These are phyloP conservation scores for Suhomyces sp. DNA, from an alignment of 805 yeast species.

Conservation along the genomic window DNA sequence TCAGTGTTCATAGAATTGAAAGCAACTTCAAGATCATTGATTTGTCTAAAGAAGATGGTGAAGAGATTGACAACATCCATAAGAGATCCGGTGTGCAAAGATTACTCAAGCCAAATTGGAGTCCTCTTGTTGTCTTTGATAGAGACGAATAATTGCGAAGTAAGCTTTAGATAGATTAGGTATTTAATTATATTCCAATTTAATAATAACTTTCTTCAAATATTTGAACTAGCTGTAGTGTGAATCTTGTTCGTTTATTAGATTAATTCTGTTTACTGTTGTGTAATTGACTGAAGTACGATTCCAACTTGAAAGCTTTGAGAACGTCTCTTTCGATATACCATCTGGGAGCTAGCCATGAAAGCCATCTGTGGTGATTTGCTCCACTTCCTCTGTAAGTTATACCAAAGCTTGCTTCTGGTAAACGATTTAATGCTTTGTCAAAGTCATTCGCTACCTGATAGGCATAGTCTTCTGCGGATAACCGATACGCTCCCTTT, in stretches of 20 bases:
- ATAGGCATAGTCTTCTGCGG: conserved; percentile 56
- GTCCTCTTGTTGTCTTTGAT: conserved; percentile 29
- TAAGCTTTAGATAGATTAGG: no score
- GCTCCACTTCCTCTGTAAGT: conserved; percentile 58
- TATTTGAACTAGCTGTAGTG: no score
- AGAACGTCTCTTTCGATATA: no score
- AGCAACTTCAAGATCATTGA: conserved; percentile 35
- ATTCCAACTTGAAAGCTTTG: no score
- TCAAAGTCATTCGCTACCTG: conserved; percentile 53
- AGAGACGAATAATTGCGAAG: conserved; percentile 11
- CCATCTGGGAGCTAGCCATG: no score
- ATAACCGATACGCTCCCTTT: conserved; percentile 61
- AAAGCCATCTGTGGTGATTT: no score
- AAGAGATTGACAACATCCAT: conserved; percentile 10
- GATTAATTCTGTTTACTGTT: no score
- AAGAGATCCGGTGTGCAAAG: conserved; percentile 14
- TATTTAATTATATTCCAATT: no score
- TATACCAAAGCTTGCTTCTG: no score
- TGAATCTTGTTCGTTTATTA: no score
- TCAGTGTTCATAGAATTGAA: conserved; percentile 28
- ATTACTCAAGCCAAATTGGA: conserved; percentile 37
- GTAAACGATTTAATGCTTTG: conserved; percentile 44
- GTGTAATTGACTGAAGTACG: no score
- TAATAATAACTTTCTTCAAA: no score
- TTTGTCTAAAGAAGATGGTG: conserved; percentile 38